Percentiles rank a stretch among this genome's conserved stretches.
Evolutionary conservation across 139 green algal species (phyloP).

Genomic region (Ulvella scutata): DNA sequence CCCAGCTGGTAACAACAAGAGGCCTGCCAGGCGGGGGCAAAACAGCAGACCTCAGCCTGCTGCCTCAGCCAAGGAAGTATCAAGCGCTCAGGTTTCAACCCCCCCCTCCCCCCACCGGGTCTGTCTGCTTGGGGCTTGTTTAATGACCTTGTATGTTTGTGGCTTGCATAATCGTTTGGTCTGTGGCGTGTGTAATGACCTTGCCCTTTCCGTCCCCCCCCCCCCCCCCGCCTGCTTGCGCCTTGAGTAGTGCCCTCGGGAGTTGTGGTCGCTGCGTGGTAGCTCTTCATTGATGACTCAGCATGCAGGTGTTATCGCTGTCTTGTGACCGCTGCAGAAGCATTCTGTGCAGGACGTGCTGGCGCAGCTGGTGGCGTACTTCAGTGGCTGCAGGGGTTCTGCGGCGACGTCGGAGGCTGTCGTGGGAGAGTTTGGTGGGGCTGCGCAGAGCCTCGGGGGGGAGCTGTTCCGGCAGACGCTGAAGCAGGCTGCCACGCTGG

Average conservation of each 20-base stretch:
- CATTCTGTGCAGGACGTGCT: conserved; percentile 19
- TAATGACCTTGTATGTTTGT: too few relatives aligned
- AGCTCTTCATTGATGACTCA: background rate
- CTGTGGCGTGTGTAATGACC: too few relatives aligned
- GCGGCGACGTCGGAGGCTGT: conserved; percentile 29
- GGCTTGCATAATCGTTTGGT: too few relatives aligned
- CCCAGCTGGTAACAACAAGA: too few relatives aligned
- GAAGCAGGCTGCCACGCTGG: conserved; percentile 20
- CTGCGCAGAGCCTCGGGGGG: conserved; percentile 20
- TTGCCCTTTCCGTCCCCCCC: too few relatives aligned
- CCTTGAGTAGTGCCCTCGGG: background rate
- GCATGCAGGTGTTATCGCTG: background rate
- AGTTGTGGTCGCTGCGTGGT: background rate
- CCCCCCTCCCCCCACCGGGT: too few relatives aligned
- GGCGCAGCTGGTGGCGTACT: conserved; percentile 27
- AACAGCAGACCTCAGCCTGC: too few relatives aligned
- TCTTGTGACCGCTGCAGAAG: background rate
- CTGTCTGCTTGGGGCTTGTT: too few relatives aligned
- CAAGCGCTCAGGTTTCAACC: too few relatives aligned
- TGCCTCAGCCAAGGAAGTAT: too few relatives aligned
- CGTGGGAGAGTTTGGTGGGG: conserved; percentile 32
- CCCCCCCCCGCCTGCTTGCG: too few relatives aligned
- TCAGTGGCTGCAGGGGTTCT: conserved; percentile 19
- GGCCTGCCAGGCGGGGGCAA: too few relatives aligned
- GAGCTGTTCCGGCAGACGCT: conserved; percentile 56